phyloP scores from a whole-genome alignment of 495 filamentous ascomycete genomes.

The Clavariopsis aquatica region DNA sequence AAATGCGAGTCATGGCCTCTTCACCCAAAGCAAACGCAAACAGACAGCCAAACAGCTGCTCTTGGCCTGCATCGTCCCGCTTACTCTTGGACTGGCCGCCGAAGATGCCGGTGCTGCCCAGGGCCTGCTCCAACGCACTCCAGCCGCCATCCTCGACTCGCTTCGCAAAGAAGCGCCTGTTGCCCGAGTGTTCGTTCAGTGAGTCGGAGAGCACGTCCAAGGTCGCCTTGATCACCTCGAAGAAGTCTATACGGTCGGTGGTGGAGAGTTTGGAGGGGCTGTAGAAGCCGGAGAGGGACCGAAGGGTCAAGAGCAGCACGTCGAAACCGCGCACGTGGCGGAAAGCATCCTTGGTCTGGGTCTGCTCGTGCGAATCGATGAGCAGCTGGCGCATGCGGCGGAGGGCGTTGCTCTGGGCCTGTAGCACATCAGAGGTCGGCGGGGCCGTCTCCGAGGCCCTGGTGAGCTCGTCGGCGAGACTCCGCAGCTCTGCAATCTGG shows the following conservation, averaged over 20 bases:
- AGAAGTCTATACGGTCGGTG: slow-evolving; percentile 61
- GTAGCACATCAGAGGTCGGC: slow-evolving; percentile 31
- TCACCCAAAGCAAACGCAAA: slow-evolving; percentile 81
- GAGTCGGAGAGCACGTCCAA: slow-evolving; percentile 73
- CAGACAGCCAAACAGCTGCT: slow-evolving; percentile 82
- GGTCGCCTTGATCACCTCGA: slow-evolving; percentile 69
- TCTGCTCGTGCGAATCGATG: slow-evolving; percentile 52
- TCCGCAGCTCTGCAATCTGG: slow-evolving; percentile 37
- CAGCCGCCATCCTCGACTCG: slow-evolving; percentile 74
- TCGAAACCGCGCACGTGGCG: slow-evolving; percentile 81
- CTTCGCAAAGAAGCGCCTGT: slow-evolving; percentile 79
- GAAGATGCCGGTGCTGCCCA: slow-evolving; percentile 62
- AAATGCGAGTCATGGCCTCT: slow-evolving; percentile 44
- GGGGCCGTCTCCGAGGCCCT: slow-evolving; percentile 16
- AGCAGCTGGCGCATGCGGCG: slow-evolving; percentile 57
- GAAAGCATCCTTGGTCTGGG: slow-evolving; percentile 72
- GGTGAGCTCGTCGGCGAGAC: slow-evolving; percentile 35
- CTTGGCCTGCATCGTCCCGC: slow-evolving; percentile 61
- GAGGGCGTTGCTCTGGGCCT: slow-evolving; percentile 39
- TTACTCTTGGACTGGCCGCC: slow-evolving; percentile 42
- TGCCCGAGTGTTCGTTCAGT: slow-evolving; percentile 79
- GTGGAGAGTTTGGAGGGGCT: slow-evolving; percentile 60
- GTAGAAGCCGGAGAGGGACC: slow-evolving; percentile 71
- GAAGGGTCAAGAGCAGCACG: slow-evolving; percentile 64
- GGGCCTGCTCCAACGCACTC: slow-evolving; percentile 69